Evolutionary conservation across 805 yeast species (phyloP), one percentile per base, ranked within the genome.

Genomic region (Cyberlindnera mrakii): DNA sequence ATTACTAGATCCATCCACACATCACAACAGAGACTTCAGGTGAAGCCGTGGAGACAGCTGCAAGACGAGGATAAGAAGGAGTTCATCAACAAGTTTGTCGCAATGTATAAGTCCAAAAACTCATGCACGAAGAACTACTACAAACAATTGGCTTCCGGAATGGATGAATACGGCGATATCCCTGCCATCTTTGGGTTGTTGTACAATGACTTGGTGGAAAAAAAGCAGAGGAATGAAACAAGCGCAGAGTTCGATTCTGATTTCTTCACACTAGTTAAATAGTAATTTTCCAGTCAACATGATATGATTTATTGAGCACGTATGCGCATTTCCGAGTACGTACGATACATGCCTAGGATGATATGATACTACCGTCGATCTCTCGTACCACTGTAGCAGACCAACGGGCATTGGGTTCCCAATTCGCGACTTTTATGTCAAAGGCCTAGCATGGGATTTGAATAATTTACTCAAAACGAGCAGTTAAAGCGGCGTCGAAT

Each of bases 171-270:
- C 37, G 62, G 53, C 40, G 69, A 65, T 39, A 58, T 65, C 18
- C 69, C 69, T 16, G 56, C 65, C 25, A 59, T 64, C n/a, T 65
- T 63, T 45, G 69, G 69, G 3, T 46, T 65, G n/a, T 39, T 65
- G n/a, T 65, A 65, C 52, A 63, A 60, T 39, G 69, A 65, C 37
- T 50, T 65, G 13, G 43, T 50, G 19, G 60, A 54, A 15, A 57
- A 56, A 42, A 39, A 45, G 25, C 41, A 25, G 0, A 38, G 19
- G 2, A 43, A 45, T 13, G 62, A 54, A 35, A 42, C 41, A 10
- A 42, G 44, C 14, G 55, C 55, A 11, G 62, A 57, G 40, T 55
- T 57, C 40, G 60, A 57, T 8, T 36, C 36, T 10, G 60, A 55
- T 9, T 57, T 53, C 45, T 56, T 50, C 30, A 37, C 41, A 10